Evolutionary conservation across 2,329 filamentous ascomycete genomes (phyloP).

Genomic region (Ciborinia camelliae): DNA sequence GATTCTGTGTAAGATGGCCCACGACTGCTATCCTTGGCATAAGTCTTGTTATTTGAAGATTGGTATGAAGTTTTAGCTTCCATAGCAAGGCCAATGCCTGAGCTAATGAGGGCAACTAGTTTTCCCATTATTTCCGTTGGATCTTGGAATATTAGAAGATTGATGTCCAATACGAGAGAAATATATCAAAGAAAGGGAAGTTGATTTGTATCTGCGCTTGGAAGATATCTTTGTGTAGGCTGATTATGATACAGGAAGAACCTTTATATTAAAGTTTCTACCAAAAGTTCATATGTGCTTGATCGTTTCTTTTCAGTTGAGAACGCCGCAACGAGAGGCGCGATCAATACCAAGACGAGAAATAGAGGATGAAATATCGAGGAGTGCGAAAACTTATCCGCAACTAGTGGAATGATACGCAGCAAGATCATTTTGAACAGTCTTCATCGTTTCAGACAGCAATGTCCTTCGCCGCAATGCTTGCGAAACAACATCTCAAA

Average conservation of each 20-base stretch:
- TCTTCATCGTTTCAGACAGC: neutral
- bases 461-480: neutral
- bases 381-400: neutral
- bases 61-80: constrained; percentile 5
- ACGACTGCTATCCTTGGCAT: neutral
- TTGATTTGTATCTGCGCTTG: neutral
- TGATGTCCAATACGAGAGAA: neutral
- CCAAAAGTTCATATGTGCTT: fast-evolving
- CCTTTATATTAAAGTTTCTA: neutral
- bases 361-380: neutral
- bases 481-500: neutral
- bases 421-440: neutral
- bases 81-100: constrained; percentile 18
- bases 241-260: neutral
- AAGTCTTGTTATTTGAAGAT: neutral
- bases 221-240: no score
- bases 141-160: neutral
- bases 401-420: neutral
- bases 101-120: constrained; percentile 9
- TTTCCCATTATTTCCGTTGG: neutral
- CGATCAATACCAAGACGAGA: neutral
- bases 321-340: no score
- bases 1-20: neutral
- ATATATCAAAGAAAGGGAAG: neutral
- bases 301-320: neutral